Percentiles rank a stretch among this genome's conserved stretches.
Evolutionary conservation across 108 stramenopile species (phyloP).

Genomic region (Fistulifera solaris): DNA sequence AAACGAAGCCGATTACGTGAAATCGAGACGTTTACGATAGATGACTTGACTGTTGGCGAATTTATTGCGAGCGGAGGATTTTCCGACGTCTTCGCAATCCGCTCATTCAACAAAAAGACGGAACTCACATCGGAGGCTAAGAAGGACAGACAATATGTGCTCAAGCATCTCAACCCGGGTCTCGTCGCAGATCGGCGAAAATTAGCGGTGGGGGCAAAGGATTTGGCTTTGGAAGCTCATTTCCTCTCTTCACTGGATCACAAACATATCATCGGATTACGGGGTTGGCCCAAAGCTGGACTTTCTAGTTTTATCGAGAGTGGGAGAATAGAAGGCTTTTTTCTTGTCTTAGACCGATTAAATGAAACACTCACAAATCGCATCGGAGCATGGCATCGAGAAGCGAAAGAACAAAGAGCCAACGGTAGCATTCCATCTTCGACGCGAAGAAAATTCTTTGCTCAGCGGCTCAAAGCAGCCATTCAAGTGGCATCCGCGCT

Average conservation of each 20-base stretch:
- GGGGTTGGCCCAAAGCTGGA: slow-evolving; percentile 15
- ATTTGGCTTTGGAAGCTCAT: slow-evolving; percentile 15
- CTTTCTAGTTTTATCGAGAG: neutral
- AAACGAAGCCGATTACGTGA: no score
- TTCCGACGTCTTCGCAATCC: no score
- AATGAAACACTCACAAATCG: slow-evolving; percentile 40
- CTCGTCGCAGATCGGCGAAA: neutral
- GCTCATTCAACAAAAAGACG: neutral
- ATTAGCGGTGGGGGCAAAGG: neutral
- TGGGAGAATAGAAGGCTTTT: slow-evolving; percentile 29
- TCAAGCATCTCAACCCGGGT: neutral
- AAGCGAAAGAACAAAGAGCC: slow-evolving; percentile 6
- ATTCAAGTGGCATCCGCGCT: slow-evolving; percentile 43
- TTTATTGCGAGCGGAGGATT: no score
- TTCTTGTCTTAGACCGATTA: slow-evolving; percentile 57
- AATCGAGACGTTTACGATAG: no score
- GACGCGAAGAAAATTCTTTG: slow-evolving; percentile 7
- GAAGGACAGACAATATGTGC: neutral
- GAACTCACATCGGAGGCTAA: neutral
- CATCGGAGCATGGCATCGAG: slow-evolving; percentile 19
- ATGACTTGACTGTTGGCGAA: no score
- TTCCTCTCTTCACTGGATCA: slow-evolving; percentile 15
- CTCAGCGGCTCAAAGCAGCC: slow-evolving; percentile 22
- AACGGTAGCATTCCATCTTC: neutral
- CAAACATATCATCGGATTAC: slow-evolving; percentile 44